Base-by-base conservation (phyloP, 495 filamentous ascomycete genomes). In the Lichina pygmaea region DNA sequence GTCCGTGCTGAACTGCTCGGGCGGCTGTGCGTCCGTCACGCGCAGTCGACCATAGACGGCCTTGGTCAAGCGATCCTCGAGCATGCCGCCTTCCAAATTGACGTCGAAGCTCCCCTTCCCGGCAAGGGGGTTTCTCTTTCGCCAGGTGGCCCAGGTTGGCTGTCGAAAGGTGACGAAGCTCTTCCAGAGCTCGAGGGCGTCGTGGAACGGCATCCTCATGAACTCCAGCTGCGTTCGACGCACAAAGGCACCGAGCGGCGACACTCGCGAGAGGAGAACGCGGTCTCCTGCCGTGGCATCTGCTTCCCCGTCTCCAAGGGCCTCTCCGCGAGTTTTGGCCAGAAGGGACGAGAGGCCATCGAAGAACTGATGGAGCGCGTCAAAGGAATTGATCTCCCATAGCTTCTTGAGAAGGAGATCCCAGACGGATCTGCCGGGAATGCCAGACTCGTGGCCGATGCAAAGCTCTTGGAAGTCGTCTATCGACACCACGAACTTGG, bases 231-330 rank as follows among this genome's bases (percentile, higher is more conserved):
- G 68, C 7, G 77, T 66, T 51, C 75, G 68, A 46, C 86, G 66
- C 5, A 94, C 70, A 54, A 92, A 94, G n/a, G 67, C 66, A 11
- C 89, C 91, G 30, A 94, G 62, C 0, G 84, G 83, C 0, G 89
- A 93, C 43, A 70, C 76, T 32, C 73, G 67, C 8, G 71, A 62
- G 4, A 62, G 39, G 24, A 41, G 40, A 8, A 41, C 30, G 33
- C 45, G 42, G 32, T 52, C 46, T 3, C 66, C 70, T 43, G 66
- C 57, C 42, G 72, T 68, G 16, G 60, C 58, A 43, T 75, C 66
- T 34, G 47, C 58, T 40, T 62, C 60, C 36, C 62, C 52, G 45
- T 74, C 65, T 12, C 75, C 75, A 45, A 67, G 68, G 37, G 62
- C 52, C 46, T 74, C 65, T 12, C 75, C 75, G 46, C 67, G 68